Conservation (phyloP, 495 filamentous ascomycete genomes). For the Lasiosphaeria ovina region DNA sequence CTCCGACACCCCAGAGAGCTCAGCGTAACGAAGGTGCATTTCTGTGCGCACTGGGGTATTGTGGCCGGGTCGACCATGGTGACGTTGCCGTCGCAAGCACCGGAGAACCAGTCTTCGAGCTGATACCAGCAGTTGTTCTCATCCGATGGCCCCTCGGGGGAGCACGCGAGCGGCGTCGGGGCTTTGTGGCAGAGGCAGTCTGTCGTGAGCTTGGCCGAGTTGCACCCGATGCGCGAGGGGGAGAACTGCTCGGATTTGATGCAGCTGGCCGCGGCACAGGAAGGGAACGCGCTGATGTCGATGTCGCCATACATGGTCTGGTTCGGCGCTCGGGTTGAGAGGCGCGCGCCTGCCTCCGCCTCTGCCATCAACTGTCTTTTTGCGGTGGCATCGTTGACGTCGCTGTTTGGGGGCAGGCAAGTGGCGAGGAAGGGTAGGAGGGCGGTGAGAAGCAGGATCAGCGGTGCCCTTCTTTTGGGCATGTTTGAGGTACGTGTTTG, state of each 20-base stretch:
- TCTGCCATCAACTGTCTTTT: neutral
- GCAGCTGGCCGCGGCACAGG: neutral
- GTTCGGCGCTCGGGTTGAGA: neutral
- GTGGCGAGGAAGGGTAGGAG: conserved; percentile 1
- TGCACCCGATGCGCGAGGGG: neutral
- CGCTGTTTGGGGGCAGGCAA: neutral
- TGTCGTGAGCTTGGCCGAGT: neutral
- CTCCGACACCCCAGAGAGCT: neutral
- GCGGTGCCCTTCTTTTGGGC: neutral
- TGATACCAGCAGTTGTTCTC: conserved; percentile 2
- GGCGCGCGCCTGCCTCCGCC: neutral
- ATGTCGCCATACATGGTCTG: neutral
- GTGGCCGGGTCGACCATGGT: conserved; percentile 1
- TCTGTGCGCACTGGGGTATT: neutral
- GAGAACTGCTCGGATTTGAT: conserved; percentile 1
- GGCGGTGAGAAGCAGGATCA: neutral
- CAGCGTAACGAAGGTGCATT: neutral
- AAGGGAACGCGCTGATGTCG: neutral
- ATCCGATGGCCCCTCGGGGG: neutral
- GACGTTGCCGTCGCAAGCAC: neutral
- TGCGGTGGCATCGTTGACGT: neutral
- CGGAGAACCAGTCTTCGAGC: neutral
- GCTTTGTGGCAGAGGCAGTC: conserved; percentile 1
- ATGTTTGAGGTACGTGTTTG: neutral
- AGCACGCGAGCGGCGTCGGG: neutral